A percentile compares a stretch with the other conserved stretches of the same genome.
Evolutionary conservation across 257 asterid genomes (phyloP).

Genomic region (Solanum ahanhuiri): DNA sequence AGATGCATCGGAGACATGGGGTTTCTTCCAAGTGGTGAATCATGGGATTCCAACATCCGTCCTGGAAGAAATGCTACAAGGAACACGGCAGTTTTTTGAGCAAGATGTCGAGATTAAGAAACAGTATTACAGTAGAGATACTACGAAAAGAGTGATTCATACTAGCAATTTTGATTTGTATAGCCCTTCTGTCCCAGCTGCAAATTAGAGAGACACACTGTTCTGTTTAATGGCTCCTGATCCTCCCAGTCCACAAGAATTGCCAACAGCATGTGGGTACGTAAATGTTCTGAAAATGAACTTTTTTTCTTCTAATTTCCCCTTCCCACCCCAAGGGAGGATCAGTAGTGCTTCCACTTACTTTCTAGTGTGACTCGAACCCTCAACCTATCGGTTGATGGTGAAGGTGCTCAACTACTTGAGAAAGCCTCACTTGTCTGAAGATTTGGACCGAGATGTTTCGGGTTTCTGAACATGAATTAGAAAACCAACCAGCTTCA

Average conservation of each 20-base stretch:
- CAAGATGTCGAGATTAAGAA: slow-evolving; percentile 45
- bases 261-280: slow-evolving; percentile 34
- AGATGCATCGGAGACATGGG: slow-evolving; percentile 39
- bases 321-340: not conserved
- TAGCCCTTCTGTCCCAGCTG: slow-evolving; percentile 22
- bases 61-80: slow-evolving; percentile 43
- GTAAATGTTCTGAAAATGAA: slow-evolving; percentile 4
- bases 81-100: slow-evolving; percentile 43
- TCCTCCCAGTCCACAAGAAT: slow-evolving; percentile 35
- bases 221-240: slow-evolving; percentile 18
- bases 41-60: slow-evolving; percentile 44
- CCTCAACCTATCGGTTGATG: no score
- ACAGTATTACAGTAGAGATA: slow-evolving; percentile 42
- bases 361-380: not conserved
- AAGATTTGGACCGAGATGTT: not conserved
- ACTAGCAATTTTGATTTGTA: slow-evolving; percentile 49
- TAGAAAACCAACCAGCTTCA: no score
- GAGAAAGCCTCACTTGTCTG: not conserved
- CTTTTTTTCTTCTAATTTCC: not conserved
- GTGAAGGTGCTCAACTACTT: not conserved
- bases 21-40: slow-evolving; percentile 60
- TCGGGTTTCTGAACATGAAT: not conserved
- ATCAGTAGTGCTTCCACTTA: not conserved
- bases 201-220: slow-evolving; percentile 41
- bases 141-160: slow-evolving; percentile 26